phyloP scores from a whole-genome alignment of 2,329 filamentous ascomycete genomes.

The Fusarium sp. region DNA sequence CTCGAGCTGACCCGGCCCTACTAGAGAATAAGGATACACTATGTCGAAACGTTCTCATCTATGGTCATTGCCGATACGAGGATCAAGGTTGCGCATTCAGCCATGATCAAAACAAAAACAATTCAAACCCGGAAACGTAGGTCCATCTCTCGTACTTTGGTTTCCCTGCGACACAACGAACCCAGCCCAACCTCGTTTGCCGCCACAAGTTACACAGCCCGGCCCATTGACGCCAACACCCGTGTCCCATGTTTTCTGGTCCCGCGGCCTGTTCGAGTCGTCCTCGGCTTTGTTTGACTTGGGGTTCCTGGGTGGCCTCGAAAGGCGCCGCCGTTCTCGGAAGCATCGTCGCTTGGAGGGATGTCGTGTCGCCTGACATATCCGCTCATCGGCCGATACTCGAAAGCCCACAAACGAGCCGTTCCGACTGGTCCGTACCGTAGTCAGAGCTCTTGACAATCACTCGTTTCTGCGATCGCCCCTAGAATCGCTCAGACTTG shows the following conservation, averaged over 20 bases:
- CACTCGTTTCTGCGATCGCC: not conserved
- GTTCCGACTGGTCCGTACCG: not conserved
- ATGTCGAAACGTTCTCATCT: constrained; percentile 93
- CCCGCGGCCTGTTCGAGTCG: not conserved
- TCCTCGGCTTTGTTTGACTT: not conserved
- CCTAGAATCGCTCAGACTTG: not conserved
- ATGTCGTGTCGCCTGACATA: constrained; percentile 14
- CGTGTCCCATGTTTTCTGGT: not conserved
- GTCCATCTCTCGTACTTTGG: constrained; percentile 39
- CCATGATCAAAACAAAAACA: constrained; percentile 77
- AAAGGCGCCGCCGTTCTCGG: not conserved
- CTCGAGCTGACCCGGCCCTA: constrained; percentile 18
- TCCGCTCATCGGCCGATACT: constrained; percentile 22
- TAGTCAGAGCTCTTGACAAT: not conserved
- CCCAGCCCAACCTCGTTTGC: constrained; percentile 10
- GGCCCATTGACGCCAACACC: constrained; percentile 4
- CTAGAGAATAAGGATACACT: constrained; percentile 87
- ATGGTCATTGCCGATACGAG: constrained; percentile 92
- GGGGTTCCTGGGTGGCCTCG: not conserved
- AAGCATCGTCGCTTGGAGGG: constrained; percentile 14
- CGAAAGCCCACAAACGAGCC: constrained; percentile 1
- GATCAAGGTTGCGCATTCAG: constrained; percentile 92
- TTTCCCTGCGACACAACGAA: not conserved
- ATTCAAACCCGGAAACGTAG: constrained; percentile 60
- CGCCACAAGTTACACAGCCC: constrained; percentile 19